Conservation (phyloP, 2,329 filamentous ascomycete genomes). For the Purpureocillium lavendulum region DNA sequence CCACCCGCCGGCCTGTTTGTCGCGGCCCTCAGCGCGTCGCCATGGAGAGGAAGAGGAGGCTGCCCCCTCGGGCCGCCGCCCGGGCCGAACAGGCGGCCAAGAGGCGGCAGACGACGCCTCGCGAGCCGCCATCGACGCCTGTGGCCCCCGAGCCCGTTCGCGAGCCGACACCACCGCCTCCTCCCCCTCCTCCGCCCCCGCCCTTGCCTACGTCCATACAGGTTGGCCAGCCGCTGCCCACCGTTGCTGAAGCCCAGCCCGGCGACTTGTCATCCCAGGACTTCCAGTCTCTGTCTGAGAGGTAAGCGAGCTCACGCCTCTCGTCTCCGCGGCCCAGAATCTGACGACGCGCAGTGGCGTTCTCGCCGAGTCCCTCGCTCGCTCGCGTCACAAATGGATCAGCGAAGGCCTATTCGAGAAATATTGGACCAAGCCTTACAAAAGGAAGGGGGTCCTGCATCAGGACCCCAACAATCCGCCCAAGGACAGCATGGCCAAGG, state of each 20-base stretch:
- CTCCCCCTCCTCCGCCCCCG: constrained; percentile 23
- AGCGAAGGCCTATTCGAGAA: constrained; percentile 66
- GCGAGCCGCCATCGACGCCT: constrained; percentile 42
- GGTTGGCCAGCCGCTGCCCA: constrained; percentile 62
- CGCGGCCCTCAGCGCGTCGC: constrained; percentile 5
- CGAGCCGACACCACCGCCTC: constrained; percentile 20
- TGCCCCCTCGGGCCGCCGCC: constrained; percentile 53
- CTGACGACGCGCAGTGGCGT: constrained; percentile 51
- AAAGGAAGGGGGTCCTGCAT: constrained; percentile 55
- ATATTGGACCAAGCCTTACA: constrained; percentile 67
- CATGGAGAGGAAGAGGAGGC: constrained; percentile 60
- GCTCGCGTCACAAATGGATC: constrained; percentile 68
- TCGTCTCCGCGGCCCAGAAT: constrained; percentile 11
- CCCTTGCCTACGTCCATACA: constrained; percentile 54
- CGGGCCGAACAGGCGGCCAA: constrained; percentile 52
- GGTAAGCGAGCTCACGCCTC: constrained; percentile 31
- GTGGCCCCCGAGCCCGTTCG: constrained; percentile 25
- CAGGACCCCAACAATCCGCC: constrained; percentile 60
- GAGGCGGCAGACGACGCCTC: constrained; percentile 49
- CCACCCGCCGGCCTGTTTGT: too few species aligned
- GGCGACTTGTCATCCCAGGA: constrained; percentile 54
- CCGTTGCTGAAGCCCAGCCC: constrained; percentile 58
- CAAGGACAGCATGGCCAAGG: constrained; percentile 63
- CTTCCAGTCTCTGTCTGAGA: constrained; percentile 67
- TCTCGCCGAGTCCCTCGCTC: constrained; percentile 61